Conservation (phyloP, 495 filamentous ascomycete species). For the Trichodelitschia bisporula region DNA sequence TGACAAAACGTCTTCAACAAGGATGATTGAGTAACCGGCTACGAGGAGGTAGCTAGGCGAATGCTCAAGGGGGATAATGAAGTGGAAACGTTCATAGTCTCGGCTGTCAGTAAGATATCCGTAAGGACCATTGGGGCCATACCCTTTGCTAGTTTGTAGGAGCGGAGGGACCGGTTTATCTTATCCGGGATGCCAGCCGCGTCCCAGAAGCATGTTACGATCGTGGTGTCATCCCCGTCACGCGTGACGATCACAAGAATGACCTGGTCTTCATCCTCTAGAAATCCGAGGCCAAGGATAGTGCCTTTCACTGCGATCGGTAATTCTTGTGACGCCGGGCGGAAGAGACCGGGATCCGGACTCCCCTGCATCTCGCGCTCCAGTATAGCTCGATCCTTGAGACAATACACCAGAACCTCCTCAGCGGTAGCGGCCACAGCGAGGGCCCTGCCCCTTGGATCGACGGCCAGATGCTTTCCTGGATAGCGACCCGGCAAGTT, state of each 20-base stretch:
- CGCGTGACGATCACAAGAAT: constrained; percentile 52
- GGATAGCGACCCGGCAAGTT: constrained; percentile 29
- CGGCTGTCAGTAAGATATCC: background rate
- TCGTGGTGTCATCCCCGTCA: constrained; percentile 29
- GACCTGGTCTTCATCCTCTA: constrained; percentile 47
- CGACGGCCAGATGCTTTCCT: constrained; percentile 60
- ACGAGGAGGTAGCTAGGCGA: background rate
- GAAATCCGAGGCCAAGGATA: constrained; percentile 70
- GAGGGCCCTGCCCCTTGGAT: constrained; percentile 45
- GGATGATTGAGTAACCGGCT: background rate
- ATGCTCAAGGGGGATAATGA: background rate
- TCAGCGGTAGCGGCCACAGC: constrained; percentile 36
- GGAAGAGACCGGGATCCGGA: constrained; percentile 1
- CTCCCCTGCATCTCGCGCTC: constrained; percentile 18
- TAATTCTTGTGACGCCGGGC: constrained; percentile 23
- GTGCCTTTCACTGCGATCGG: constrained; percentile 34
- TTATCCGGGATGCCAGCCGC: constrained; percentile 8
- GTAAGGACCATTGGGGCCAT: background rate
- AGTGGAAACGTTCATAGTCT: background rate
- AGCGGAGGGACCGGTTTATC: background rate
- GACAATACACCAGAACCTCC: constrained; percentile 34
- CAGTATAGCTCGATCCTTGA: no score
- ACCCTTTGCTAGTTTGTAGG: constrained; percentile 2
- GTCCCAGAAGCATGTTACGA: constrained; percentile 59
- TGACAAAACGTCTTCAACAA: background rate